Evolutionary conservation across 345 rosid genomes (phyloP), one percentile per base, ranked within the genome.

Genomic region (Garcia nutans): DNA sequence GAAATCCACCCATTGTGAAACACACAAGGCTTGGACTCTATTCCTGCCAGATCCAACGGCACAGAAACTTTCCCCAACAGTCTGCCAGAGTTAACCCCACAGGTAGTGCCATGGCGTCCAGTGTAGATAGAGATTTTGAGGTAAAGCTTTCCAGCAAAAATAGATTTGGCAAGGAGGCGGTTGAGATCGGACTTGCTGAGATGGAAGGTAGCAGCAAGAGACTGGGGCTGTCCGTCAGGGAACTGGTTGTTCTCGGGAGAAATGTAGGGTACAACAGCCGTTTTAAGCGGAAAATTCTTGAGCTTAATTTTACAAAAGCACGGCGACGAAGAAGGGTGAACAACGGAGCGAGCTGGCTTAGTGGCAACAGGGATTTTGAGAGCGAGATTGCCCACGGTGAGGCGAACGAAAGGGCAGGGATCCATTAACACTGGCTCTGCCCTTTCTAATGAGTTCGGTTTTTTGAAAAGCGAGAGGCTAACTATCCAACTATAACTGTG

Each of bases 381-480:
- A 41, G 95, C 97, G 20, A 95, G 85, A 65, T 86, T 88, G 24
- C 86, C 88, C 1, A 95, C 90, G 19, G 96, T 85, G 22, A 94
- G 82, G 52, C 97, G 95, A 42, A 92, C 87, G 86, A 91, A 94
- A 59, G 96, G 97, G 80, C 97, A 93, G 16, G 97, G 97, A 86
- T 95, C 99, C 99, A 95, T 95, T n/a, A 20, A 8, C 55, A 0
- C 10, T 2, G 22, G 5, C 22, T 12, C 17, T 31, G 13, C 52
- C 61, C 68, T 37, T 50, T 11, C 52, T 1, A 23, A 2, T 15
- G 1, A 1, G 70, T 44, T 42, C n/a, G 70, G 70, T 65, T 8
- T 65, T 65, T 65, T n/a, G 70, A 20, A 65, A 65, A 15, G 50
- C 44, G 52, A 65, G 70, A 10, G 70, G 4, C 11, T 5, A 10